A percentile compares a stretch with the other conserved stretches of the same genome.
Conservation (phyloP, 2,329 filamentous ascomycete genomes). For the Byssothecium circinans region DNA sequence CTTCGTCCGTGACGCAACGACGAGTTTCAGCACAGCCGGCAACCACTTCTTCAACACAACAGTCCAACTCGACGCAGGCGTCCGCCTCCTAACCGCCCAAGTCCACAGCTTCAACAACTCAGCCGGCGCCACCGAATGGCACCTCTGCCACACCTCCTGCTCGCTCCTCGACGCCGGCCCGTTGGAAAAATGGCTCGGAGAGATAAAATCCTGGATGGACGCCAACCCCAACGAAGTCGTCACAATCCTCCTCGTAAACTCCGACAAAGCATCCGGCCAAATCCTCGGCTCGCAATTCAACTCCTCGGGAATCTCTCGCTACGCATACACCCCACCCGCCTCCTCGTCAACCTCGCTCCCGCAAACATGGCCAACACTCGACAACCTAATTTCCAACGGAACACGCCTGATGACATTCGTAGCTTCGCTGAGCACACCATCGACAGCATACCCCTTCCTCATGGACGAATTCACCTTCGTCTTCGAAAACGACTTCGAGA, state of each 20-base stretch:
- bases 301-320: constrained; percentile 58
- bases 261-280: constrained; percentile 59
- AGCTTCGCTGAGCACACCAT: constrained; percentile 50
- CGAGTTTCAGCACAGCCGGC: constrained; percentile 63
- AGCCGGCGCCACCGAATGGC: constrained; percentile 49
- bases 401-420: constrained; percentile 71
- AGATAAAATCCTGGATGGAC: constrained; percentile 70
- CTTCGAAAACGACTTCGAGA: constrained; percentile 73
- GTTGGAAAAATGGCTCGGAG: constrained; percentile 63
- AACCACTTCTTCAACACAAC: constrained; percentile 77
- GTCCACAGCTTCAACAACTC: constrained; percentile 62
- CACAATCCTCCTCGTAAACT: constrained; percentile 73
- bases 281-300: constrained; percentile 55
- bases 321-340: constrained; percentile 54
- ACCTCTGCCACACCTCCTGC: constrained; percentile 72
- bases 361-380: constrained; percentile 70
- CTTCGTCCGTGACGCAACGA: constrained; percentile 67
- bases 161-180: constrained; percentile 68
- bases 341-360: constrained; percentile 50
- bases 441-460: constrained; percentile 56
- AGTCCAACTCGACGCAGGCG: constrained; percentile 68
- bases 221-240: constrained; percentile 72
- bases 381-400: constrained; percentile 64
- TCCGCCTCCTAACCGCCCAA: constrained; percentile 72
- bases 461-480: constrained; percentile 66